Evolutionary conservation across 163 green algal genomes (phyloP).

Genomic region (Volvox carteri): DNA sequence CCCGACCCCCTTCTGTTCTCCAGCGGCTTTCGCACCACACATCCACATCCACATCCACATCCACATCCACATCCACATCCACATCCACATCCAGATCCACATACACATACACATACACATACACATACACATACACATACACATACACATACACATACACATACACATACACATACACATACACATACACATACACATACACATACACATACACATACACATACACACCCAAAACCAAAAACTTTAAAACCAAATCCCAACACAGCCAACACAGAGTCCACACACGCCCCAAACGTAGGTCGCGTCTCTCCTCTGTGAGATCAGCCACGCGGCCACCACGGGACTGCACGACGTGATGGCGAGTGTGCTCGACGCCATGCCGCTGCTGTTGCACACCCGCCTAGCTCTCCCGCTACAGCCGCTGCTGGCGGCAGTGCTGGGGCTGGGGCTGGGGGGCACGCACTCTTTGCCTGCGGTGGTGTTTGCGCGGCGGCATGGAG

Average conservation of each 20-base stretch:
- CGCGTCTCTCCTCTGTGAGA: not conserved
- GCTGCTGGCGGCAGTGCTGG: slow-evolving; percentile 38
- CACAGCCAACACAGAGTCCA: not conserved
- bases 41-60: too few species aligned
- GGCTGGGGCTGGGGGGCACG: too few species aligned
- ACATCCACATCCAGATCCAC: too few species aligned
- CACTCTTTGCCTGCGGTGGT: slow-evolving; percentile 1
- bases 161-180: too few species aligned
- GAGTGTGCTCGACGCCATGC: slow-evolving; percentile 1
- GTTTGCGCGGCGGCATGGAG: not conserved
- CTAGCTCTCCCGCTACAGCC: slow-evolving; percentile 1
- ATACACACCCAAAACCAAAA: not conserved
- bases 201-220: not conserved
- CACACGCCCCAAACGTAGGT: not conserved
- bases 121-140: too few species aligned
- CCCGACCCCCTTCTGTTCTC: too few species aligned
- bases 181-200: too few species aligned
- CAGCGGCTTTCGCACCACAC: too few species aligned
- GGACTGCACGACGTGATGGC: slow-evolving; percentile 32
- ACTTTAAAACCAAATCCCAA: not conserved
- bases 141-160: too few species aligned
- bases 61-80: too few species aligned
- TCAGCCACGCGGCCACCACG: not conserved
- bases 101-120: too few species aligned
- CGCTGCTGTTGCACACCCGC: slow-evolving; percentile 10